Base-by-base conservation (phyloP, 2,329 filamentous ascomycete species). In the Ascochyta lentis region DNA sequence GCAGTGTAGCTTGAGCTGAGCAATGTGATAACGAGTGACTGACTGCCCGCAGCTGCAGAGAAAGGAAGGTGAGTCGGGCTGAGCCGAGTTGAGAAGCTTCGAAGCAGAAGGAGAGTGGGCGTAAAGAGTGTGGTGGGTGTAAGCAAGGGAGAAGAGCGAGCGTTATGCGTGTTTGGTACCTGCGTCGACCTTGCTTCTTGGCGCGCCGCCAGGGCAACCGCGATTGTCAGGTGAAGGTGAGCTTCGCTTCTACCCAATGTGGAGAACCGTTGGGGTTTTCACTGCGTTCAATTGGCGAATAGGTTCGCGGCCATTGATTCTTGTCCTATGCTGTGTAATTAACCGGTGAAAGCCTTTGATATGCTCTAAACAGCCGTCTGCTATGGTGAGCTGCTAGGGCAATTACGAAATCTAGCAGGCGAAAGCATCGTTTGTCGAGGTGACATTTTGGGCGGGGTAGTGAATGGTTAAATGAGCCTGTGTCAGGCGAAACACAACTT, bases 41-140 rank as follows among this genome's bases (percentile, higher is more conserved):
- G 56, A 65, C 62, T 63, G 61, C 61, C 63, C 40, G 66, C 61
- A 66, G 64, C 44, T 58, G 42, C 41, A 58, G 31, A 23, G 50
- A 65, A 64, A 64, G 55, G 61, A 65, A 60, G 54, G 60, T 56
- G 49, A 46, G 44, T 57, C 56, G 59, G 61, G 19, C 59, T 60
- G 56, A 43, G 61, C 63, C 59, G 59, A 58, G 35, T 49, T 48
- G 49, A 57, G 61, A 59, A 68, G 58, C 45, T 46, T 54, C 29
- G 40, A 51, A 41, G 48, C 40, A 62, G 59, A 54, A 49, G 46
- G 31, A 43, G 35, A 23, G 59, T 52, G 40, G 49, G 27, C n/a
- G 61, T 58, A 66, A 59, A 57, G 65, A 70, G 61, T 58, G 64
- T 50, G 48, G 51, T 46, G 60, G 50, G 53, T 51, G 55, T 52